phyloP scores from a whole-genome alignment of 1,284 basidiomycete species.

The Ceratobasidium sp. region DNA sequence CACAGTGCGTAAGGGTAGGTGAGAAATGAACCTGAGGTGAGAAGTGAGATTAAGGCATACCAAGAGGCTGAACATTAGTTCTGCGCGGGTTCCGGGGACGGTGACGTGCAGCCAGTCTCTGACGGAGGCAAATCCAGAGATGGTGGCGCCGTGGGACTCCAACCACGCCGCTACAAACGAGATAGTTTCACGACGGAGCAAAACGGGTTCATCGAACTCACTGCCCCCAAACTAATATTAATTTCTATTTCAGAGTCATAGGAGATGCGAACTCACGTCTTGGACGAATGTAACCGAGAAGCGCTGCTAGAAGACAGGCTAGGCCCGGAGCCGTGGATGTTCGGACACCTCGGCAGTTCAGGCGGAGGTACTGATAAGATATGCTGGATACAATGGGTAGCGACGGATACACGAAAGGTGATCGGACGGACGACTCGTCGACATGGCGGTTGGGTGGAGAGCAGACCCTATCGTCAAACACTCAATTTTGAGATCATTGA shows the following conservation, averaged over 20 bases:
- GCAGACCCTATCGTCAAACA: too few species aligned
- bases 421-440: too few species aligned
- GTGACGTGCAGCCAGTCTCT: constrained; percentile 42
- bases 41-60: constrained; percentile 58
- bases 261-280: constrained; percentile 5
- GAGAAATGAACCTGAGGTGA: too few species aligned
- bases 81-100: constrained; percentile 33
- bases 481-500: too few species aligned
- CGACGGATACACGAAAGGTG: too few species aligned
- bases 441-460: too few species aligned
- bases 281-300: constrained; percentile 39
- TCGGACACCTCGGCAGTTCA: too few species aligned
- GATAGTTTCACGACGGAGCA: constrained; percentile 23
- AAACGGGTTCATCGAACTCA: constrained; percentile 35
- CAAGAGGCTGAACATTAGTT: constrained; percentile 51
- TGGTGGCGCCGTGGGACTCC: constrained; percentile 13
- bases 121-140: constrained; percentile 8
- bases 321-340: too few species aligned
- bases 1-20: constrained; percentile 69
- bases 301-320: too few species aligned
- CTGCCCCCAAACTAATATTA: background rate
- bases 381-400: too few species aligned
- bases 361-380: too few species aligned
- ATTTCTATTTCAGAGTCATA: background rate
- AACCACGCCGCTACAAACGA: constrained; percentile 41